Base-by-base conservation (phyloP, 345 rosid genomes). In the Cardamine occulta region DNA sequence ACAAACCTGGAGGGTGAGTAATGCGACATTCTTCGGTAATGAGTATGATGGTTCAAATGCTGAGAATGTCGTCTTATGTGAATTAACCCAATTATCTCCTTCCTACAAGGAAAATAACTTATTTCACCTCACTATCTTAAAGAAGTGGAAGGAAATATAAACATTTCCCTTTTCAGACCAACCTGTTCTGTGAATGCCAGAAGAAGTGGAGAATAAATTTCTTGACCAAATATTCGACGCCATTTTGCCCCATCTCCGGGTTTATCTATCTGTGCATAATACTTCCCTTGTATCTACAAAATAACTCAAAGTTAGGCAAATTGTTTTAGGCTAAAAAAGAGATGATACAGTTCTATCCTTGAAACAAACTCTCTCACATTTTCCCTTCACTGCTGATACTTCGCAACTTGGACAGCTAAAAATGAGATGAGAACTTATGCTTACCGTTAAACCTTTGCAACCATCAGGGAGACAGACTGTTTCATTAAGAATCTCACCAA, bases 391-490 rank as follows among this genome's bases (percentile, higher is more conserved):
- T 34, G 31, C 42, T 42, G 18, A 63, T 23, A 56, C 17, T 47
- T 76, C 11, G 45, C 48, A 26, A 55, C 15, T 61, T 23, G 15
- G 56, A 65, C 23, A 44, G 42, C 71, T 42, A 32, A 51, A 75
- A 19, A 26, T 49, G 65, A 71, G 49, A 66, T 18, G 64, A 58
- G 32, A 80, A 71, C 52, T 34, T 49, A 70, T 42, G 59, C 91
- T 85, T 83, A 94, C 98, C 11, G 94, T 94, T 83, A 94, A 83
- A 77, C 98, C 98, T 83, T 85, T 87, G 69, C 97, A 94, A 81
- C 84, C 83, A 40, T 86, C 82, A 48, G 72, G 76, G 61, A 82
- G 67, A 47, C 98, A 91, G 66, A 87, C 93, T 48, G 96, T 94
- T 81, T 94, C 98, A 73, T 93, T 91, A 63, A 93, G 83, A 48